Conservation (phyloP, 73 alveolate species). For the Blepharisma japonicum region DNA sequence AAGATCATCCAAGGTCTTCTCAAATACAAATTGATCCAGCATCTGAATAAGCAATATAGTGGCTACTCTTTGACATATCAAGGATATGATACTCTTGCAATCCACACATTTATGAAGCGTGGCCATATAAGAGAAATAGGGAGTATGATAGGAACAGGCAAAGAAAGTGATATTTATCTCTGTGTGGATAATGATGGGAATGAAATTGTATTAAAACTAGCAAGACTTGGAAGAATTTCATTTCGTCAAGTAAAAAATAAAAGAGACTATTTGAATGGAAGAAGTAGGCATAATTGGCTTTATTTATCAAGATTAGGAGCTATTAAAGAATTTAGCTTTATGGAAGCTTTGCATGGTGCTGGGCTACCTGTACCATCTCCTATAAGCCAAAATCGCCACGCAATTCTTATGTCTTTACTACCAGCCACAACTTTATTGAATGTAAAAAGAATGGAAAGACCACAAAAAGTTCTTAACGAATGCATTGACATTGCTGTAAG, state of each 20-base stretch:
- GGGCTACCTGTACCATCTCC: conserved; percentile 86
- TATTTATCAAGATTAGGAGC: conserved; percentile 95
- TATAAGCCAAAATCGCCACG: conserved; percentile 83
- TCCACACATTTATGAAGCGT: conserved; percentile 78
- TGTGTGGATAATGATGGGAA: conserved; percentile 69
- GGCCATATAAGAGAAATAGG: conserved; percentile 87
- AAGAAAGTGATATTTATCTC: conserved; percentile 94
- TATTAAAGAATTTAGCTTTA: conserved; percentile 90
- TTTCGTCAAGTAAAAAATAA: conserved; percentile 90
- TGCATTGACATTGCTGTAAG: conserved; percentile 59
- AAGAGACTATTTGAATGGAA: conserved; percentile 89
- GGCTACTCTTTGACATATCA: conserved; percentile 91
- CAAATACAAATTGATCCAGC: conserved; percentile 90
- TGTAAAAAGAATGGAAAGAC: conserved; percentile 64
- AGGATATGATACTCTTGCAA: conserved; percentile 76
- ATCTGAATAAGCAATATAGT: conserved; percentile 71
- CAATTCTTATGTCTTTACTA: conserved; percentile 75
- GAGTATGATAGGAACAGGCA: conserved; percentile 93
- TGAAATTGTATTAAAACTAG: conserved; percentile 71
- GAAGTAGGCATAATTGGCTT: conserved; percentile 90
- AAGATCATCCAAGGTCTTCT: conserved; percentile 79
- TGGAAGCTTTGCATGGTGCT: conserved; percentile 85
- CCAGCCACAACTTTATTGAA: conserved; percentile 71
- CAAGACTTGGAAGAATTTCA: conserved; percentile 94
- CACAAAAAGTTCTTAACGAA: conserved; percentile 61